Base-by-base conservation (phyloP, 2,329 filamentous ascomycete species). In the Didymella exigua region DNA sequence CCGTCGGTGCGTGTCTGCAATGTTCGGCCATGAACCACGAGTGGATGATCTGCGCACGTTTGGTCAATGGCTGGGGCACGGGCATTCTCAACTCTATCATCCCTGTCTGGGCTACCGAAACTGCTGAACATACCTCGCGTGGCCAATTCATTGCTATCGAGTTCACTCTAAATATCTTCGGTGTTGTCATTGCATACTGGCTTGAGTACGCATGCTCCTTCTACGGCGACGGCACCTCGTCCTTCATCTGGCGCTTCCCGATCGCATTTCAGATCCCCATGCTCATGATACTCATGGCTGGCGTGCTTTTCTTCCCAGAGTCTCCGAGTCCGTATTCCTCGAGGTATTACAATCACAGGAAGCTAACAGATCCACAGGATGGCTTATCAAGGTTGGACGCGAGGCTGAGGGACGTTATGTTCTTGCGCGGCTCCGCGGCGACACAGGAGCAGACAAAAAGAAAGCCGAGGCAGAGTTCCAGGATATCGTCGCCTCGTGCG, bases 151-250 rank as follows among this genome's bases (percentile, higher is more conserved):
- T 90, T 52, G 85, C 86, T 9, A 86, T 89, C 49, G 88, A 90
- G 64, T 90, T 91, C 59, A 90, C 87, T 0, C 73, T 90, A 8
- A 91, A 90, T 66, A 89, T 90, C 56, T 85, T 89, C 42, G 87
- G 87, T 64, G 86, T 89, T 0, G 83, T 86, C 18, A 78, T 86
- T 30, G 75, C 82, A 3, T 89, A 89, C 58, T 79, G 76, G 76
- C 62, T 79, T 9, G 75, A 77, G 46, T 78, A 71, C 59, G 86
- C 84, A 2, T 77, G 85, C 9, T 85, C 84, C 0, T 89, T 84
- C 66, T 82, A 86, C 60, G 81, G 86, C 53, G 78, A 80, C 29
- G 84, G 84, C 10, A 76, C 75, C 1, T 86, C 84, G 0, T 75
- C 82, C 0, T 82, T 89, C 63, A 81, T 82, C 34, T 89, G 87